Conservation (phyloP, 768 basidiomycete genomes). For the Nidula microcarpa region DNA sequence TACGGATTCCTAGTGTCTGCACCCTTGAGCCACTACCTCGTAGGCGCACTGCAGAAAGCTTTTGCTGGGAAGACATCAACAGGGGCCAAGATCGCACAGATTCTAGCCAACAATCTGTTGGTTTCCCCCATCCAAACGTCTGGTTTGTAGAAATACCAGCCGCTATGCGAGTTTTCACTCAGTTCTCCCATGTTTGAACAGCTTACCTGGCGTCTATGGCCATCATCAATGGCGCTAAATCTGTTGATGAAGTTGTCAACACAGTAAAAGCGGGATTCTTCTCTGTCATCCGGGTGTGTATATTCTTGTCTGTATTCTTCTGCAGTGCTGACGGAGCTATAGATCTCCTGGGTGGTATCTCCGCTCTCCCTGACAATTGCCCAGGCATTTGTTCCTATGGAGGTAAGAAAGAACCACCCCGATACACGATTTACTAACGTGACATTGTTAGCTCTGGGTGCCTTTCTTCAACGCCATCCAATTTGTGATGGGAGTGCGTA, state of each 20-base stretch:
- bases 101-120: slow-evolving; percentile 74
- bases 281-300: slow-evolving; percentile 63
- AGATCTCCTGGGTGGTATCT: slow-evolving; percentile 81
- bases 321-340: slow-evolving; percentile 1
- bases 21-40: slow-evolving; percentile 73
- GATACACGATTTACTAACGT: too few species aligned
- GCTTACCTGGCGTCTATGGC: slow-evolving; percentile 81
- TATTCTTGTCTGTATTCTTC: background rate
- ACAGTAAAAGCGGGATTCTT: slow-evolving; percentile 74
- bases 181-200: slow-evolving; percentile 13
- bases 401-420: slow-evolving; percentile 37
- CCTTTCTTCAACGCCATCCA: slow-evolving; percentile 82
- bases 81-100: slow-evolving; percentile 62
- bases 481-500: slow-evolving; percentile 72
- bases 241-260: slow-evolving; percentile 56
- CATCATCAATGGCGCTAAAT: slow-evolving; percentile 76
- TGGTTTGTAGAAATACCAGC: slow-evolving; percentile 33
- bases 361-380: slow-evolving; percentile 74
- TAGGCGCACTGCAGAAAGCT: slow-evolving; percentile 66
- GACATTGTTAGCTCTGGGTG: slow-evolving; percentile 83
- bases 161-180: background rate
- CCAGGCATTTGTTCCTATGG: slow-evolving; percentile 75
- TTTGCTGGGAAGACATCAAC: slow-evolving; percentile 73
- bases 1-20: slow-evolving; percentile 86
- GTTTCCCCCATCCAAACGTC: slow-evolving; percentile 72